phyloP scores from a whole-genome alignment of 1,284 basidiomycete species.

The Trametes sp. region DNA sequence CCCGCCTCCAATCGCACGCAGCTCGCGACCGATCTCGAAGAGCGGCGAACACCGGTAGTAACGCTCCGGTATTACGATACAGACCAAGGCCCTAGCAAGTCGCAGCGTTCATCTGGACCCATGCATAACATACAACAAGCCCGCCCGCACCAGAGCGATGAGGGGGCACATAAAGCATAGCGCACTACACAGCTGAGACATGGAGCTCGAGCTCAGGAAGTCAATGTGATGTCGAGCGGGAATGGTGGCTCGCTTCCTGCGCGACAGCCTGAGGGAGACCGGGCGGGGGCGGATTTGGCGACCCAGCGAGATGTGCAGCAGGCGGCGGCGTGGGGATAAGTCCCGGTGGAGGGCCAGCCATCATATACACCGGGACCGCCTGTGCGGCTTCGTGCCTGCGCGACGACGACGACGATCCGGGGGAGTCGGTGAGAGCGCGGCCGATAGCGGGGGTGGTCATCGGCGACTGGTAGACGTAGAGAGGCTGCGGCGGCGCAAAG shows the following conservation, averaged over 20 bases:
- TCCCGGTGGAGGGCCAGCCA: conserved; percentile 36
- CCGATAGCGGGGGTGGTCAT: conserved; percentile 20
- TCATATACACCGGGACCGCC: conserved; percentile 39
- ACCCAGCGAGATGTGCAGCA: conserved; percentile 17
- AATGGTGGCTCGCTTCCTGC: conserved; percentile 18
- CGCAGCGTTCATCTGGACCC: not conserved
- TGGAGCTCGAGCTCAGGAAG: not conserved
- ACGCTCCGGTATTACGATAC: conserved; percentile 1
- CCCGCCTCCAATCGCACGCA: conserved; percentile 12
- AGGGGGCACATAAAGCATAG: not conserved
- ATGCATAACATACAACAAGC: conserved; percentile 10
- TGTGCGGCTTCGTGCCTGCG: conserved; percentile 25
- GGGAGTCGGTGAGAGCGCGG: conserved; percentile 6
- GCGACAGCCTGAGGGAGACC: conserved; percentile 14
- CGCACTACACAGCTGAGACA: not conserved
- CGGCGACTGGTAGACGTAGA: conserved; percentile 38
- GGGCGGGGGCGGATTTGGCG: conserved; percentile 19
- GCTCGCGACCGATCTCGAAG: not conserved
- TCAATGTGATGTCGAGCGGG: conserved; percentile 20
- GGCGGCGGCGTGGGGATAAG: conserved; percentile 28
- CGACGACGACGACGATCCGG: conserved; percentile 17
- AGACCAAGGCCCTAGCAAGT: not conserved
- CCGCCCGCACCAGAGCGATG: not conserved
- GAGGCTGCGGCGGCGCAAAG: conserved; percentile 36
- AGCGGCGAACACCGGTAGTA: conserved; percentile 10